Evolutionary conservation across 2,329 filamentous ascomycete species (phyloP).

Genomic region (Epichloe coenophiala): DNA sequence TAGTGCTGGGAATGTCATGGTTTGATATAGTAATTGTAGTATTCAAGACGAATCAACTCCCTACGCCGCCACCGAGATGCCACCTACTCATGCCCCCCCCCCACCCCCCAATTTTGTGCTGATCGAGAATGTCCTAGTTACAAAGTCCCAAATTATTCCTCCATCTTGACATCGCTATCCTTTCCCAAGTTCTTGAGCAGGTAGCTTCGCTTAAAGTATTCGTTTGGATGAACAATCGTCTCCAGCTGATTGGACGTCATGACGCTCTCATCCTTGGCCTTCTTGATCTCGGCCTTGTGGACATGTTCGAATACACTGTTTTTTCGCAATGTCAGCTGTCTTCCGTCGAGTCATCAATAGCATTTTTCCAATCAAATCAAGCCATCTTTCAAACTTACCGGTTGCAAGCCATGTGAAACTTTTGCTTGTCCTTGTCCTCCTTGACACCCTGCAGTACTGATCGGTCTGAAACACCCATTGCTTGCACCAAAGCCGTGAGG

Average conservation of each 20-base stretch:
- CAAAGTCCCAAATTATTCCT: slow-evolving; percentile 23
- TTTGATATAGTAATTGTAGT: too few relatives aligned
- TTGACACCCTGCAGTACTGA: slow-evolving; percentile 67
- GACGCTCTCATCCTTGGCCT: slow-evolving; percentile 59
- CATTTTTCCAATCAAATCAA: too few relatives aligned
- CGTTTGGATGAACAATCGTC: slow-evolving; percentile 94
- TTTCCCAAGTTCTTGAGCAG: slow-evolving; percentile 65
- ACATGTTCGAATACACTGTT: slow-evolving; percentile 71
- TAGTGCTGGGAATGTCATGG: too few relatives aligned
- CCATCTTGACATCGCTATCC: slow-evolving; percentile 43
- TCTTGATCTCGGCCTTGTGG: slow-evolving; percentile 67
- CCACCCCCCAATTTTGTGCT: too few relatives aligned
- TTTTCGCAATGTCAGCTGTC: neutral
- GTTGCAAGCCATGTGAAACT: slow-evolving; percentile 94
- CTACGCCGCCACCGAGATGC: too few relatives aligned
- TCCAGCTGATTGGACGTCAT: slow-evolving; percentile 69
- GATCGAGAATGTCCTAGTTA: neutral
- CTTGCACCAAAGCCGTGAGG: slow-evolving; percentile 59
- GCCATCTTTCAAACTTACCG: slow-evolving; percentile 33
- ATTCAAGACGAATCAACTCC: too few relatives aligned
- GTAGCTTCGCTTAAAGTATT: slow-evolving; percentile 94
- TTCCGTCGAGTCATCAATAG: too few relatives aligned
- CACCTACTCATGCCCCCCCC: too few relatives aligned
- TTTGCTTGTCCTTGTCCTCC: slow-evolving; percentile 77
- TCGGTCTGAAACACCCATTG: slow-evolving; percentile 66